Base-by-base conservation (phyloP, 2,329 filamentous ascomycete species). In the Trichothecium roseum region DNA sequence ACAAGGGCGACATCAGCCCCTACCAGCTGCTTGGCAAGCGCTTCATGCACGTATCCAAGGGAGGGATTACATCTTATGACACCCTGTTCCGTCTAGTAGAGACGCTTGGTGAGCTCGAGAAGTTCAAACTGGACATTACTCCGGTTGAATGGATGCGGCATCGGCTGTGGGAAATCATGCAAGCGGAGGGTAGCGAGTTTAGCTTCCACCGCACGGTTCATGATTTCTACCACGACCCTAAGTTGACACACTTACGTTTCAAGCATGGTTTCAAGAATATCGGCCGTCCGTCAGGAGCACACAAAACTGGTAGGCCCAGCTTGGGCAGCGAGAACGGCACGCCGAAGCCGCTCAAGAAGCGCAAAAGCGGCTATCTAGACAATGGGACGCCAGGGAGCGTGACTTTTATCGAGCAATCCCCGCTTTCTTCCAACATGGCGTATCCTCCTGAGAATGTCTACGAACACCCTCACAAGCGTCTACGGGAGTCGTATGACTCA, bases 191-290 rank as follows among this genome's bases (percentile, higher is more conserved):
- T 1, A 45, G 63, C 3, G 55, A 56, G 13, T 76, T 76, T 44
- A 72, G 64, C 45, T 52, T 75, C 15, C 61, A 63, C 30, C 64
- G 61, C 45, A 67, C 62, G 2, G 61, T 70, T 2, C 64, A 71
- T 35, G 63, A 71, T 43, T 62, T 76, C 15, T 77, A 76, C 41
- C 68, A 72, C 42, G 72, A 77, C 43, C 51, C 55, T 0, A 74
- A 74, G 46, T 51, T 75, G 2, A 57, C 62, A 12, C 50, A 56
- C 2, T 51, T 75, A 8, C 62, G 72, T 7, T 51, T 56, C 17
- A 69, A 70, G 52, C 66, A 68, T 39, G 72, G 72, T 0, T 73
- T 67, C 40, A 68, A 70, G 33, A 74, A 69, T 42, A 74, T 76
- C 6, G 72, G 72, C 7, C 59, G 72, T 1, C 72, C 72, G 0